Evolutionary conservation across 371 early-diverging fungal genomes (phyloP), one percentile per base, ranked within the genome.

Genomic region (Umbelopsis sp.): DNA sequence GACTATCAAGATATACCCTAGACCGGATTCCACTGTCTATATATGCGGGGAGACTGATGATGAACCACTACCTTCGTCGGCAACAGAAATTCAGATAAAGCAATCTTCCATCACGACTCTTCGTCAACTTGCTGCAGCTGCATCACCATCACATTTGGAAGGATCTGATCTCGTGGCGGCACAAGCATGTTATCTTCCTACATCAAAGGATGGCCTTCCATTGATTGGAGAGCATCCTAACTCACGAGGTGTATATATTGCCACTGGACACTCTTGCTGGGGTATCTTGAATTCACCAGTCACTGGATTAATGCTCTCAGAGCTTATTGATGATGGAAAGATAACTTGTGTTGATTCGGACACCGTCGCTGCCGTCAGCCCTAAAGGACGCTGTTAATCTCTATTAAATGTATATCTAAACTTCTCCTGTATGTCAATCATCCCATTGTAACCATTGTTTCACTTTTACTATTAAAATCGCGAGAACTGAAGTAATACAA

Each of bases 201-300:
- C 85, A 16, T 80, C 87, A 4, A 78, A 77, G 16, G 79, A 80
- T 37, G 86, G 83, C 3, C 67, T 74, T 14, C 90, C 92, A 0
- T 70, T 89, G 5, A 87, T 92, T 70, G 89, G 92, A 1, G 70
- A 75, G 22, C 80, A 90, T 22, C 83, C 85, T 9, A 66, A 70
- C 24, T 73, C 80, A 24, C 69, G 76, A 20, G 80, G 82, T 8
- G 66, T 91, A 22, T 85, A 72, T 68, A 70, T 91, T 44, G 91
- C 90, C 0, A 78, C 90, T 3, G 92, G 91, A 1, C 92, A 92
- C 69, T 80, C 81, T 3, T 87, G 86, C 68, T 92, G 92, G 92
- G 92, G 92, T 35, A 92, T 92, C 35, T 74, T 91, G 51, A 86
- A 88, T 67, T 83, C 87, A 0, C 89, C 92, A 9, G 85, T 85